These are phyloP conservation scores for Talaromyces pinophilus DNA, from an alignment of 2,329 filamentous ascomycete species.

Conservation along the genomic window DNA sequence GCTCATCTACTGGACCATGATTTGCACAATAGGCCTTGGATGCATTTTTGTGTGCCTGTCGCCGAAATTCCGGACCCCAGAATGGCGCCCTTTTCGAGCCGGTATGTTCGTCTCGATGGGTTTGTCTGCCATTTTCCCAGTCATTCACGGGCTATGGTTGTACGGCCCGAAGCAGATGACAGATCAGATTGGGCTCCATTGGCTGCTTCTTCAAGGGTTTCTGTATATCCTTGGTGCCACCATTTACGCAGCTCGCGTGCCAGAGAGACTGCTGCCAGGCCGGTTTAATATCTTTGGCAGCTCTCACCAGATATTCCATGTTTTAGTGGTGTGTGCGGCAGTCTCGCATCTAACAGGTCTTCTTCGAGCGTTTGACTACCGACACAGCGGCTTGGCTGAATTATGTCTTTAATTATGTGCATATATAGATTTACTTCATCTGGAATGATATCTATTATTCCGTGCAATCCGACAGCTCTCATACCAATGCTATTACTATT, in stretches of 20 bases:
- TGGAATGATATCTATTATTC: conserved; percentile 6
- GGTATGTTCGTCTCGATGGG: conserved; percentile 89
- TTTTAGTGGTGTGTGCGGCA: conserved; percentile 81
- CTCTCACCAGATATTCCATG: conserved; percentile 95
- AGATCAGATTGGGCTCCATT: conserved; percentile 74
- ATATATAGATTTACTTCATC: conserved; percentile 8
- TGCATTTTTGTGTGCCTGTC: conserved; percentile 77
- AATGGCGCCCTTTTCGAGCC: conserved; percentile 81
- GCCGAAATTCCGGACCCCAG: conserved; percentile 79
- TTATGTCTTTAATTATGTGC: conserved; percentile 12
- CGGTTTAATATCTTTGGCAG: conserved; percentile 87
- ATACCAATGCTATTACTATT: background rate
- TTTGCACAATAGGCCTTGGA: conserved; percentile 72
- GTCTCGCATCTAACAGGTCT: conserved; percentile 78
- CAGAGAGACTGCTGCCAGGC: conserved; percentile 76
- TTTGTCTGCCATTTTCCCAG: conserved; percentile 76
- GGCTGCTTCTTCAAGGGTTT: conserved; percentile 75
- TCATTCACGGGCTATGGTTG: conserved; percentile 71
- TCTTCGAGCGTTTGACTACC: conserved; percentile 80
- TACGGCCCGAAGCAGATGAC: conserved; percentile 69
- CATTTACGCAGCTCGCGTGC: conserved; percentile 81
- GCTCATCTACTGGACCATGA: conserved; percentile 74
- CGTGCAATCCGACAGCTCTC: background rate
- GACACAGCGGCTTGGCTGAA: conserved; percentile 62
- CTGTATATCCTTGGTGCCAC: conserved; percentile 84